Base-by-base conservation (phyloP, 768 basidiomycete species). In the Lentinula lateritia region DNA sequence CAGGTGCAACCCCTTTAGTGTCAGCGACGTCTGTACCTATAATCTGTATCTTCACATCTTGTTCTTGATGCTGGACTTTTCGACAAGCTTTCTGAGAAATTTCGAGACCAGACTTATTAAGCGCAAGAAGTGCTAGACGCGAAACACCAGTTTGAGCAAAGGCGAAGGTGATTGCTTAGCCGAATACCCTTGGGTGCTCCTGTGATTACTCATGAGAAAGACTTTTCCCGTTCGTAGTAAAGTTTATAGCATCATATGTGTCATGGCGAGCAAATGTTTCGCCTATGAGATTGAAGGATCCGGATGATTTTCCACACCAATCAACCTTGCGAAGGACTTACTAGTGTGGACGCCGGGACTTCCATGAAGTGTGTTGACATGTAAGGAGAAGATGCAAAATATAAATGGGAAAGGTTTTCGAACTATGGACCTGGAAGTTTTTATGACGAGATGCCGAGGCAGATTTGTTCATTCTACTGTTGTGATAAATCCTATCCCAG, bases 181-280 rank as follows among this genome's bases (percentile, higher is more conserved):
- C 58, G 23, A 20, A 50, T 59, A 2, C 45, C 58, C 28, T 48
- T 43, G 46, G 41, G 45, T 35, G 56, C 56, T 58, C 56, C 58
- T 34, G 58, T 59, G 13, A 36, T n/a, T n/a, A n/a, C n/a, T n/a
- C n/a, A n/a, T 16, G 15, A 59, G 58, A 8, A 39, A 28, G 12
- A 46, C 42, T n/a, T 59, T 48, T 46, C 43, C 45, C 10, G 45
- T 12, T 15, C 15, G 34, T 16, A 39, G 5, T n/a, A 23, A 18
- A 36, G n/a, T 15, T 54, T n/a, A 41, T 41, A 54, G 53, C n/a
- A 6, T 23, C 53, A 18, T 54, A 39, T 6, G 53, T 54, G 52
- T 54, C 18, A 20, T 41, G 15, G 16, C 18, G 53, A 54, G 23
- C 18, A 36, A 41, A 41, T 6, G 53, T n/a, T 10, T 41, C 15